phyloP scores from a whole-genome alignment of 495 filamentous ascomycete species.

The Penicillium flavigenum region DNA sequence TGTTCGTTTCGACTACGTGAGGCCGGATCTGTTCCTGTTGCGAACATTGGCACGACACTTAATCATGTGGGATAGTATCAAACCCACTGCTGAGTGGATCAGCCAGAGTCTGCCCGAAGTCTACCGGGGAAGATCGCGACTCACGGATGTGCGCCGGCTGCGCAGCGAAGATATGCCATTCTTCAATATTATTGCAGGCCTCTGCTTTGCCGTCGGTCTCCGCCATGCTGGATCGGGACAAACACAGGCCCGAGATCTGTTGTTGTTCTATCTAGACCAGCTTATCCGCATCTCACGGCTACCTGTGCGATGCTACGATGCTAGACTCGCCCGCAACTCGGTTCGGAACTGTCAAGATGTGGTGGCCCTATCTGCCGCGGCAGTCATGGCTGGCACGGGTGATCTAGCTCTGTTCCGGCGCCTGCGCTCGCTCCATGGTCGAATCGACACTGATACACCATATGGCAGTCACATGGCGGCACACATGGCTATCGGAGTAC shows the following conservation, averaged over 20 bases:
- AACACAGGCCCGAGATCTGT: constrained; percentile 67
- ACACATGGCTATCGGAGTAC: constrained; percentile 85
- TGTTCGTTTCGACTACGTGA: constrained; percentile 89
- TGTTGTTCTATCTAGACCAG: constrained; percentile 82
- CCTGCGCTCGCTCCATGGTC: constrained; percentile 80
- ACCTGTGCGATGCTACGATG: constrained; percentile 71
- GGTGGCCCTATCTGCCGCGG: constrained; percentile 74
- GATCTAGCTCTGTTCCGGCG: constrained; percentile 88
- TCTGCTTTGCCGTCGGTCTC: constrained; percentile 82
- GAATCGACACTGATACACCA: constrained; percentile 78
- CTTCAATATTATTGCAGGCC: constrained; percentile 85
- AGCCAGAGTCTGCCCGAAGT: constrained; percentile 64
- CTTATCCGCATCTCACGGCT: constrained; percentile 77
- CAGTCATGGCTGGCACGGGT: constrained; percentile 93
- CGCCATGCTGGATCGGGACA: constrained; percentile 84
- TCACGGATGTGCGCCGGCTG: constrained; percentile 56
- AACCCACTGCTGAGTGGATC: constrained; percentile 71
- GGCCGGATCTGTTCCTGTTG: constrained; percentile 88
- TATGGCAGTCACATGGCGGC: constrained; percentile 93
- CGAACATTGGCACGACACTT: constrained; percentile 87
- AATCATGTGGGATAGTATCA: constrained; percentile 88
- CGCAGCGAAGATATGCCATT: constrained; percentile 82
- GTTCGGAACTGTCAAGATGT: constrained; percentile 88
- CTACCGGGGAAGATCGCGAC: constrained; percentile 55
- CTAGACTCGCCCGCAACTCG: constrained; percentile 74